These are phyloP conservation scores for Talaromyces islandicus DNA, from an alignment of 2,329 filamentous ascomycete genomes.

Conservation along the genomic window DNA sequence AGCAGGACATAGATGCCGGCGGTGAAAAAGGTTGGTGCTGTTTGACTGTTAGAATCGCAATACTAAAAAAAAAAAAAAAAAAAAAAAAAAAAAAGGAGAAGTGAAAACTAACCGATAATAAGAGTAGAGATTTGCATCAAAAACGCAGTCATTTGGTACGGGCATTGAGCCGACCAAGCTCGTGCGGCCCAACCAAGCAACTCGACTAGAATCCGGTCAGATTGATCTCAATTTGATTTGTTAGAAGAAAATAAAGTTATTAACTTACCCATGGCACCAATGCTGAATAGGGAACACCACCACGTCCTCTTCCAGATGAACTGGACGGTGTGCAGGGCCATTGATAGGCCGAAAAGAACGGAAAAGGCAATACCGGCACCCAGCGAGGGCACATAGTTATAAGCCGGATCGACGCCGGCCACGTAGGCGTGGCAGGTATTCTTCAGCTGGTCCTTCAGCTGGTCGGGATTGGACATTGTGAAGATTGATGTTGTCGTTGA, in stretches of 20 bases:
- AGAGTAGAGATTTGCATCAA: conserved; percentile 45
- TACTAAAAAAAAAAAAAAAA: too few species aligned
- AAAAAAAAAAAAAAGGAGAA: too few species aligned
- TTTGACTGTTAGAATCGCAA: background rate
- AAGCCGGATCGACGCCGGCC: conserved; percentile 21
- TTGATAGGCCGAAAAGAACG: conserved; percentile 38
- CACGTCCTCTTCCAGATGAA: conserved; percentile 31
- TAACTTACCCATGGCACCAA: conserved; percentile 31
- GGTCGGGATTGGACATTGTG: background rate
- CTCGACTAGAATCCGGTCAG: conserved; percentile 25
- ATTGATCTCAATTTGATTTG: background rate
- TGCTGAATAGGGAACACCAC: conserved; percentile 32
- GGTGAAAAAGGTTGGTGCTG: conserved; percentile 46
- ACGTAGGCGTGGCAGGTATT: conserved; percentile 22
- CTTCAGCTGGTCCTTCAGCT: conserved; percentile 8
- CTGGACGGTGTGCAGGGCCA: conserved; percentile 30
- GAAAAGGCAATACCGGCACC: conserved; percentile 42
- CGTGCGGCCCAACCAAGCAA: conserved; percentile 45
- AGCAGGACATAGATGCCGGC: conserved; percentile 48
- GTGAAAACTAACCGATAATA: conserved; percentile 27
- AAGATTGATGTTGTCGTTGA: background rate
- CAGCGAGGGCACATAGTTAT: conserved; percentile 41
- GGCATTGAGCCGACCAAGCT: conserved; percentile 44
- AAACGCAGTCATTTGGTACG: conserved; percentile 45
- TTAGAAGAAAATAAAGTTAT: background rate